phyloP scores from a whole-genome alignment of 352 stramenopile species.

The Peronospora belbahrii region DNA sequence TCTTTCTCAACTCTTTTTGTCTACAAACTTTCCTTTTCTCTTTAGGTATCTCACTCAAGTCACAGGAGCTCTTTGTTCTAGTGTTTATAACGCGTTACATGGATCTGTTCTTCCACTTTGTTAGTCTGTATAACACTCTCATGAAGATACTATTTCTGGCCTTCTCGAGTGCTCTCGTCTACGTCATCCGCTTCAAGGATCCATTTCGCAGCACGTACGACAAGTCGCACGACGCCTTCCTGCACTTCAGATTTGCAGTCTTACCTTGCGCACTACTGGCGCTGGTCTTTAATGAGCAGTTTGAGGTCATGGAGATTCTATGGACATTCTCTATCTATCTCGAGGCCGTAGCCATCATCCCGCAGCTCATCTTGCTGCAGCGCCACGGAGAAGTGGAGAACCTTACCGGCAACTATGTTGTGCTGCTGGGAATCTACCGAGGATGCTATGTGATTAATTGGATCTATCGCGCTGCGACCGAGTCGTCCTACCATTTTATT shows the following conservation, averaged over 20 bases:
- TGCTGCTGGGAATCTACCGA: constrained; percentile 96
- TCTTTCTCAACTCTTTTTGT: not conserved
- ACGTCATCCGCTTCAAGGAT: constrained; percentile 95
- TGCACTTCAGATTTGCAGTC: constrained; percentile 97
- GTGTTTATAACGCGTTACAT: constrained; percentile 98
- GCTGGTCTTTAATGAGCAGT: constrained; percentile 92
- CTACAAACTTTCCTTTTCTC: not conserved
- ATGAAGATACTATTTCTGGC: constrained; percentile 99
- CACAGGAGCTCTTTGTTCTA: constrained; percentile 98
- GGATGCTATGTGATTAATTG: constrained; percentile 99
- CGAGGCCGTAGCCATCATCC: constrained; percentile 97
- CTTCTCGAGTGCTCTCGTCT: constrained; percentile 95
- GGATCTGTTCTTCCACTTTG: constrained; percentile 95
- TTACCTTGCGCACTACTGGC: constrained; percentile 92
- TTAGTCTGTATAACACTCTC: constrained; percentile 96
- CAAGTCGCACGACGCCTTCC: constrained; percentile 98
- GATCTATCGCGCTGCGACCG: constrained; percentile 95
- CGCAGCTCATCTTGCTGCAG: constrained; percentile 98
- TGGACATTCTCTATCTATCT: constrained; percentile 99
- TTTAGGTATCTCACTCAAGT: constrained; percentile 96
- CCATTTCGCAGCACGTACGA: constrained; percentile 97
- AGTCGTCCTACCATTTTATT: constrained; percentile 96
- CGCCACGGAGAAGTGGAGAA: constrained; percentile 98
- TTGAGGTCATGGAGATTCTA: constrained; percentile 89
- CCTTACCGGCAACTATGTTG: constrained; percentile 98